Base-by-base conservation (phyloP, 805 yeast species). In the Monosporozyma yasuniensis region DNA sequence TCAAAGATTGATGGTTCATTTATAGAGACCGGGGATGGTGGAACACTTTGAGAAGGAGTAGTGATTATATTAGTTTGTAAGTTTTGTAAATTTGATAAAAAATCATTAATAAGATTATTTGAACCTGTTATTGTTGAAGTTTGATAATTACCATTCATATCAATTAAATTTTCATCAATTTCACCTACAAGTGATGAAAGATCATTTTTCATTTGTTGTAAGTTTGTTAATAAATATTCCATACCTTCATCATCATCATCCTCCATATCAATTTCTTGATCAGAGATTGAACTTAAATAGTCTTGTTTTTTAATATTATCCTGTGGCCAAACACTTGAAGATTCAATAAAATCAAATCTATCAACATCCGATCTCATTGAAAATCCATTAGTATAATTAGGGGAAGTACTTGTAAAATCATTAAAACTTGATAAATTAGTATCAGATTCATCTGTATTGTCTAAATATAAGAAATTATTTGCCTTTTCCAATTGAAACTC, bases 281-380 rank as follows among this genome's bases (percentile, higher is more conserved):
- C 34, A 9, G 34, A 30, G 4, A 11, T 12, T 8, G 34, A 27
- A 10, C 10, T 27, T 8, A 27, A 7, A 30, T 30, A 30, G 34
- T 1, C 10, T 8, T 11, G n/a, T 14, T 11, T 30, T 30, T 30
- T 12, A 9, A 30, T 9, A 30, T 12, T 11, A 5, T 30, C 34
- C 10, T 30, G 34, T 11, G 34, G 34, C 34, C 34, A 30, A 8
- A 27, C 30, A 27, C 7, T 27, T 11, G 34, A 10, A 10, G 34
- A 30, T 12, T 30, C 34, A 30, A 11, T 61, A 42, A 61, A 61
- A 48, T 61, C 65, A 44, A 61, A 61, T 43, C 54, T 52, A 44
- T 61, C 64, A 10, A 60, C 62, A 38, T 60, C 61, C n/a, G 58
- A 54, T n/a, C 65, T 53, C 11, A 56, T 54, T 27, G 53, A 50